Conservation (phyloP, 331 rosid species). For the Pyrus hybrid region DNA sequence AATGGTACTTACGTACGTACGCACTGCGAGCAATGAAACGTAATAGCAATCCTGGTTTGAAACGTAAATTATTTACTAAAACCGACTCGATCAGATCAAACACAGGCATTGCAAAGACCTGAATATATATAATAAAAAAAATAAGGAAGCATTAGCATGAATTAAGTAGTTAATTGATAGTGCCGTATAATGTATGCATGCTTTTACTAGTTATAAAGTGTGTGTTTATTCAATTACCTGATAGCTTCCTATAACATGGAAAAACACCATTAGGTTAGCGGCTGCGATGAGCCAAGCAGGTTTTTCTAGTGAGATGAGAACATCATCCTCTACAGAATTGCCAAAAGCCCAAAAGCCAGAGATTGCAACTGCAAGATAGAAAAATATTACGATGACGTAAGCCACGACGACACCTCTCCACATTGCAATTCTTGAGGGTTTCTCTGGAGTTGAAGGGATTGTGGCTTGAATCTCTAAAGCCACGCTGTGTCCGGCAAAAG, state of each 20-base stretch:
- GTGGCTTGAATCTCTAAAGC: constrained; percentile 68
- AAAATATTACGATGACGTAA: constrained; percentile 33
- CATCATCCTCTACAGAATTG: constrained; percentile 41
- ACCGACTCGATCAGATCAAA: constrained; percentile 44
- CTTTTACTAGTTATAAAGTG: not conserved
- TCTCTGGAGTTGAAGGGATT: constrained; percentile 48
- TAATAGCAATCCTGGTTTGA: constrained; percentile 28
- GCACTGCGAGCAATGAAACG: constrained; percentile 29
- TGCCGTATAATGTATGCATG: not conserved
- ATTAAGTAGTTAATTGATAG: not conserved
- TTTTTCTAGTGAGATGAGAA: constrained; percentile 46
- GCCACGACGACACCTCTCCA: constrained; percentile 54
- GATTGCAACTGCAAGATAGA: constrained; percentile 38
- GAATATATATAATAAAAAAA: not conserved
- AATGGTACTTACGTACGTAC: constrained; percentile 36
- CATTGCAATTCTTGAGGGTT: constrained; percentile 54
- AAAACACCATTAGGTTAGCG: constrained; percentile 57
- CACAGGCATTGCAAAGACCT: constrained; percentile 65
- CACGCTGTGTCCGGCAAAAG: constrained; percentile 70
- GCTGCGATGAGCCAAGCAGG: constrained; percentile 49
- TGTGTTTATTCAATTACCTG: constrained; percentile 30
- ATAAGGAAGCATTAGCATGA: not conserved
- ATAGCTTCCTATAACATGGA: constrained; percentile 65
- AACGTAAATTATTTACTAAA: constrained; percentile 21
- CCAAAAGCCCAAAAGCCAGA: constrained; percentile 77